phyloP scores from a whole-genome alignment of 306 rosid genomes.

The Cajanus cajan region DNA sequence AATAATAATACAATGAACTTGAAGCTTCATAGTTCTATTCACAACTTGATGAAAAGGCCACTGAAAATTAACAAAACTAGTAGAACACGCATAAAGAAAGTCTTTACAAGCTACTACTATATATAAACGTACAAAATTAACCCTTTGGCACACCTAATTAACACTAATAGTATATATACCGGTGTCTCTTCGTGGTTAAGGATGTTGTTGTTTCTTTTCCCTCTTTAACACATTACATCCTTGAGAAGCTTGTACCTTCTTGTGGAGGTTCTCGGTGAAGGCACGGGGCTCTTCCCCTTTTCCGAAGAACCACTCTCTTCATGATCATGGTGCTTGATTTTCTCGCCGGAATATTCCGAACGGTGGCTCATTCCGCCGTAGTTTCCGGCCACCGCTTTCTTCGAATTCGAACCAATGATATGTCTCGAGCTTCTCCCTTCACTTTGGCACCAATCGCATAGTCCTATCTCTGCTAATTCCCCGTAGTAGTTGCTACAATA shows the following conservation, averaged over 20 bases:
- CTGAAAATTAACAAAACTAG: background rate
- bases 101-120: conserved; percentile 25
- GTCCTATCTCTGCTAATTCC: conserved; percentile 49
- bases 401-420: conserved; percentile 34
- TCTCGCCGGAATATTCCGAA: conserved; percentile 61
- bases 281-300: conserved; percentile 49
- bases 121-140: background rate
- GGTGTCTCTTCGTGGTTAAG: background rate
- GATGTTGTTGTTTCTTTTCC: background rate
- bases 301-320: conserved; percentile 42
- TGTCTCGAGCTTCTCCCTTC: conserved; percentile 51
- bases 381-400: conserved; percentile 33
- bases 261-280: conserved; percentile 76
- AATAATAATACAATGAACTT: background rate
- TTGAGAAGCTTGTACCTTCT: conserved; percentile 99
- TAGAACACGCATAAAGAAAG: background rate
- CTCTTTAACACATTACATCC: conserved; percentile 86
- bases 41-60: conserved; percentile 27
- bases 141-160: background rate
- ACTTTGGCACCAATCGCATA: conserved; percentile 92
- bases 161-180: background rate
- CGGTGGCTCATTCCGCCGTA: conserved; percentile 33
- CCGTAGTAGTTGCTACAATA: conserved; percentile 83
- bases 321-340: conserved; percentile 55
- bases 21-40: conserved; percentile 37